Evolutionary conservation across 352 stramenopile species (phyloP).

Genomic region (Phytophthora vignae): DNA sequence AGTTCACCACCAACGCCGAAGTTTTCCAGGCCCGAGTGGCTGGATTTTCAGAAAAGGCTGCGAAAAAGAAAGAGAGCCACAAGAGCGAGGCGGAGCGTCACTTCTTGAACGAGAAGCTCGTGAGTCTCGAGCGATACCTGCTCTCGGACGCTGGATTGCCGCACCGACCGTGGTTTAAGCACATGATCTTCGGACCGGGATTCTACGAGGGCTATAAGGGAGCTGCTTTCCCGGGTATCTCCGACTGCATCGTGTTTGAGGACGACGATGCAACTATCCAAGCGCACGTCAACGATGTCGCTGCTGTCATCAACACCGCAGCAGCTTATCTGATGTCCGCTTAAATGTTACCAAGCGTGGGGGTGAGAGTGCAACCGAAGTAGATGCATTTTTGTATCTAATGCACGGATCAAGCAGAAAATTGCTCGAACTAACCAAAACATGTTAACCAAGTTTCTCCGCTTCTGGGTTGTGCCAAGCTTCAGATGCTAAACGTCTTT

Average conservation of each 20-base stretch:
- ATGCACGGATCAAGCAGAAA: background rate
- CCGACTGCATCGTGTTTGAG: slow-evolving; percentile 37
- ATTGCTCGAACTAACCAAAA: background rate
- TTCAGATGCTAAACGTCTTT: no score
- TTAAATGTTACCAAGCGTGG: background rate
- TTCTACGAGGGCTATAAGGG: slow-evolving; percentile 54
- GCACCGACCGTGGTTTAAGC: slow-evolving; percentile 50
- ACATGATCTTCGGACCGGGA: slow-evolving; percentile 53
- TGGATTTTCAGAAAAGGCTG: slow-evolving; percentile 22
- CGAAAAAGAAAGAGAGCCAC: slow-evolving; percentile 8
- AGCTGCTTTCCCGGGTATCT: slow-evolving; percentile 30
- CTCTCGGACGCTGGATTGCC: slow-evolving; percentile 40
- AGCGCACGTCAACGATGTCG: slow-evolving; percentile 34
- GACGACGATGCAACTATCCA: slow-evolving; percentile 39
- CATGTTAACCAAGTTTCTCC: background rate
- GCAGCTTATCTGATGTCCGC: slow-evolving; percentile 39
- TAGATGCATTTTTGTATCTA: slow-evolving; percentile 11
- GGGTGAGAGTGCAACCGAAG: background rate
- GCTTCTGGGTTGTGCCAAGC: background rate
- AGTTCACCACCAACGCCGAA: slow-evolving; percentile 40
- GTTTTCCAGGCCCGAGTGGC: slow-evolving; percentile 33
- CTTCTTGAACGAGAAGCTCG: slow-evolving; percentile 42
- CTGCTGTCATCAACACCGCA: slow-evolving; percentile 40
- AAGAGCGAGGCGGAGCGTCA: slow-evolving; percentile 16
- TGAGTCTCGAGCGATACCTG: slow-evolving; percentile 44